These are phyloP conservation scores for Raphidocelis subcapitata DNA, from an alignment of 139 green algal species.

Conservation along the genomic window DNA sequence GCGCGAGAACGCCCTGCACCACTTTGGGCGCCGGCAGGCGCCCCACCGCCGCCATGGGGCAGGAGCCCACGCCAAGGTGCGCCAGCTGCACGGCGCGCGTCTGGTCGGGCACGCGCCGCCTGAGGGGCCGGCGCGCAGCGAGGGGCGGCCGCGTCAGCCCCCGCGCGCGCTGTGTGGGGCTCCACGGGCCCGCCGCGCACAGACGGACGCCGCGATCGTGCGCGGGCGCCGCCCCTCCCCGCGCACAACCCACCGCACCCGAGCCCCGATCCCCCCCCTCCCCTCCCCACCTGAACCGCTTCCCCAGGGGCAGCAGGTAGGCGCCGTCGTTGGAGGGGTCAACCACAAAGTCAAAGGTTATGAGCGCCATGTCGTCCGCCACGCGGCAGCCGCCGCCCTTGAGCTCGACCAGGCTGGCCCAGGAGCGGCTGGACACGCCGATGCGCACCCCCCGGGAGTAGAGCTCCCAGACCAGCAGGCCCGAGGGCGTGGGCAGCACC, in stretches of 20 bases:
- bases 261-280: neutral
- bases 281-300: conserved; percentile 24
- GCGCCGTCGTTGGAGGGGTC: conserved; percentile 57
- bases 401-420: conserved; percentile 54
- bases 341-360: conserved; percentile 77
- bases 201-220: too few relatives aligned
- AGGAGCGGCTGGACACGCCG: conserved; percentile 60
- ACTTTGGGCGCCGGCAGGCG: conserved; percentile 5
- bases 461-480: conserved; percentile 63
- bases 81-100: conserved; percentile 1
- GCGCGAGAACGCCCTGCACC: neutral
- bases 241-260: neutral
- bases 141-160: neutral
- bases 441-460: conserved; percentile 66
- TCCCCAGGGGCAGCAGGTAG: conserved; percentile 42
- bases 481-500: conserved; percentile 62
- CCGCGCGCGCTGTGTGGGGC: neutral
- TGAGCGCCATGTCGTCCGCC: conserved; percentile 69
- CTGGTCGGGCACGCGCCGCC: conserved; percentile 3
- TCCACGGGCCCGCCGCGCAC: too few relatives aligned
- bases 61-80: neutral
- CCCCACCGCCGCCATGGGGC: neutral
- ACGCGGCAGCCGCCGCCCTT: conserved; percentile 35
- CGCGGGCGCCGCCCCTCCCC: too few relatives aligned
- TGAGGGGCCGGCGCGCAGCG: neutral